Evolutionary conservation across 352 stramenopile genomes (phyloP).

Genomic region (Phytophthora constricta): DNA sequence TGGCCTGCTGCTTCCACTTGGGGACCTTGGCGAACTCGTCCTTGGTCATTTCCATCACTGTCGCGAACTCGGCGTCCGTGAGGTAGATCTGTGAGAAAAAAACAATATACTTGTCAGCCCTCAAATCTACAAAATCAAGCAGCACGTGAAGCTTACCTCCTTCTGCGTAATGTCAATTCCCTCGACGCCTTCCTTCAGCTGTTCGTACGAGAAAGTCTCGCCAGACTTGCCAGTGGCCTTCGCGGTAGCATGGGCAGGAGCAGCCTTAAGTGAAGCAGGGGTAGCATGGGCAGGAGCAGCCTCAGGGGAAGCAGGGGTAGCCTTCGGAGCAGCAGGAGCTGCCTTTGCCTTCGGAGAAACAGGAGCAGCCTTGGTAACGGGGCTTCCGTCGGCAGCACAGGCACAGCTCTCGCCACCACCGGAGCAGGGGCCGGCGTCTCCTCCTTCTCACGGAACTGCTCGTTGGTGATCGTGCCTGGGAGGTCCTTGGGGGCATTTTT

Average conservation of each 20-base stretch:
- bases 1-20: slow-evolving; percentile 89
- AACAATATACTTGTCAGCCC: slow-evolving; percentile 28
- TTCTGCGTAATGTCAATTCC: slow-evolving; percentile 80
- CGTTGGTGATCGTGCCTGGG: slow-evolving; percentile 61
- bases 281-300: slow-evolving; percentile 10
- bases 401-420: slow-evolving; percentile 15
- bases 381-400: slow-evolving; percentile 33
- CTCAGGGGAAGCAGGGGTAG: slow-evolving; percentile 15
- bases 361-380: slow-evolving; percentile 22
- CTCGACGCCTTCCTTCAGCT: slow-evolving; percentile 76
- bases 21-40: slow-evolving; percentile 67
- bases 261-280: too few relatives aligned
- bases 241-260: slow-evolving; percentile 24
- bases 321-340: slow-evolving; percentile 1
- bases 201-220: slow-evolving; percentile 66
- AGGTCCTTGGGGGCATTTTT: slow-evolving; percentile 70
- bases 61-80: slow-evolving; percentile 78
- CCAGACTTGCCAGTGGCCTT: slow-evolving; percentile 40
- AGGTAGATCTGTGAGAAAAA: slow-evolving; percentile 57
- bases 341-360: slow-evolving; percentile 24
- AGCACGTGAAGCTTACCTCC: slow-evolving; percentile 50
- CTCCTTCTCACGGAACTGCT: slow-evolving; percentile 45
- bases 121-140: slow-evolving; percentile 24
- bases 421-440: slow-evolving; percentile 24
- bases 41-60: slow-evolving; percentile 69